These are phyloP conservation scores for Apophysomyces ossiformis DNA, from an alignment of 371 early-diverging fungal genomes.

Conservation along the genomic window DNA sequence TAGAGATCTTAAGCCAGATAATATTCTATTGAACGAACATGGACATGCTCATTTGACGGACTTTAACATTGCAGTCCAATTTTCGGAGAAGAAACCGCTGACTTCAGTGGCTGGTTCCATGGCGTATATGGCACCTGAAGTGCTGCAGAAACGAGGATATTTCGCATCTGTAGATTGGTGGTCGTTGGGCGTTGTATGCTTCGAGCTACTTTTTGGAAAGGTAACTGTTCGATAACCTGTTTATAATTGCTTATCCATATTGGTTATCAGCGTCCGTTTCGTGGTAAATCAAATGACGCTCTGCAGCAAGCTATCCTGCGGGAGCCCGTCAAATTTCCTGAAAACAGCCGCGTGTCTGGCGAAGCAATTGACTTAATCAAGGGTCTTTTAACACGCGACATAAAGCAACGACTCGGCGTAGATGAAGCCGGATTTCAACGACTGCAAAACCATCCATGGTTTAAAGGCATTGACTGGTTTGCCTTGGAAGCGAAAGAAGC, in stretches of 20 bases:
- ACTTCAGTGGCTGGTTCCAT: constrained; percentile 74
- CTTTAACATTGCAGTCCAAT: constrained; percentile 84
- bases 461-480: constrained; percentile 62
- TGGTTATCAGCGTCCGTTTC: constrained; percentile 73
- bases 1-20: constrained; percentile 91
- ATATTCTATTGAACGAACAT: constrained; percentile 80
- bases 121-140: constrained; percentile 83
- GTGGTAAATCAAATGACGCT: constrained; percentile 79
- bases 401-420: constrained; percentile 62
- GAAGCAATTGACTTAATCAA: constrained; percentile 62
- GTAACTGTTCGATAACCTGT: constrained; percentile 34
- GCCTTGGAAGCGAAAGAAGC: constrained; percentile 57
- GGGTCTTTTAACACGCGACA: constrained; percentile 63
- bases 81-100: constrained; percentile 57
- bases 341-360: constrained; percentile 52
- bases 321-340: constrained; percentile 65
- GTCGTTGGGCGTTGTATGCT: constrained; percentile 86
- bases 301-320: constrained; percentile 69
- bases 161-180: constrained; percentile 82
- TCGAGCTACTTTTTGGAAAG: constrained; percentile 79
- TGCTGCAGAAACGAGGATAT: constrained; percentile 71
- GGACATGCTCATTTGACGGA: constrained; percentile 90
- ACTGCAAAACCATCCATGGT: constrained; percentile 66
- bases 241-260: neutral
- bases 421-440: constrained; percentile 57